A percentile compares a stretch with the other conserved stretches of the same genome.
Evolutionary conservation across 2,329 filamentous ascomycete genomes (phyloP).

Genomic region (Aphanocladium album): DNA sequence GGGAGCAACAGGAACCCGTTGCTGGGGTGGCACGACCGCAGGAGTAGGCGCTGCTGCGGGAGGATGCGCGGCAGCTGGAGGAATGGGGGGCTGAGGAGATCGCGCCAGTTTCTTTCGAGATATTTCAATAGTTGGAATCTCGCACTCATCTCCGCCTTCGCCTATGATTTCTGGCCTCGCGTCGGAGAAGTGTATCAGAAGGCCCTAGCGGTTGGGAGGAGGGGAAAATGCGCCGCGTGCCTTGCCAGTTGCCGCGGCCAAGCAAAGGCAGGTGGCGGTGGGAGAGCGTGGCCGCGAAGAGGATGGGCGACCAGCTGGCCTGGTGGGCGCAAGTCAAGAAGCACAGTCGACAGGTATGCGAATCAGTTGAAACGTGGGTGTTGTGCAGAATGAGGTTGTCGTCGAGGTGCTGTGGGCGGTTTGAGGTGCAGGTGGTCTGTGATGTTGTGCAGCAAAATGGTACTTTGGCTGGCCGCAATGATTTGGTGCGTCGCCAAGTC

Average conservation of each 20-base stretch:
- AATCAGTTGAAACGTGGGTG: background rate
- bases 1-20: slow-evolving; percentile 11
- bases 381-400: background rate
- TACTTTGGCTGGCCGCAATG: background rate
- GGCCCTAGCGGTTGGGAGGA: slow-evolving; percentile 53
- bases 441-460: background rate
- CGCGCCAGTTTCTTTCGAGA: slow-evolving; percentile 3
- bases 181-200: slow-evolving; percentile 70
- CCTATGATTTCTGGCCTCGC: slow-evolving; percentile 77
- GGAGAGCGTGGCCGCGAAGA: background rate
- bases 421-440: background rate
- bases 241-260: slow-evolving; percentile 18
- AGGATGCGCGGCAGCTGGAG: slow-evolving; percentile 20
- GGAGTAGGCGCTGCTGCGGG: slow-evolving; percentile 19
- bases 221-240: slow-evolving; percentile 14
- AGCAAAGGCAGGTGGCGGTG: slow-evolving; percentile 13
- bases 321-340: background rate
- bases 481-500: background rate
- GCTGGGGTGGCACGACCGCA: background rate
- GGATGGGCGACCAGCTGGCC: background rate
- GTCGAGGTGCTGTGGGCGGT: background rate
- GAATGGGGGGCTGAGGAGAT: slow-evolving; percentile 25
- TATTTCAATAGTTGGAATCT: slow-evolving; percentile 46
- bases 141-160: slow-evolving; percentile 83
- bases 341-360: background rate